Percentiles rank a stretch among this genome's conserved stretches.
These are phyloP conservation scores for Termitomyces sp. DNA, from an alignment of 1,284 basidiomycete species.

Conservation along the genomic window DNA sequence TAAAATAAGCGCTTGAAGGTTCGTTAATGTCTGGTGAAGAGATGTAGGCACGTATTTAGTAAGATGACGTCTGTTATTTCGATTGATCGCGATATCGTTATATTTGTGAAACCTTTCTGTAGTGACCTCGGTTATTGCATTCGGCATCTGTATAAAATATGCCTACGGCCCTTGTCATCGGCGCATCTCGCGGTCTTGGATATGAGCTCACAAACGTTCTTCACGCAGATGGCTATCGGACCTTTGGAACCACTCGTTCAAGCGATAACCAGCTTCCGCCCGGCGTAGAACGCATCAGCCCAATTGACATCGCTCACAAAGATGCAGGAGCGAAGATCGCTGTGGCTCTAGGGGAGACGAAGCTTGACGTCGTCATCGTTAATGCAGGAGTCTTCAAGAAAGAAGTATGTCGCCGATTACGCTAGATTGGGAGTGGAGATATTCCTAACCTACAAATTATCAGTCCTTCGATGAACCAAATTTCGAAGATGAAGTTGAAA, in stretches of 20 bases:
- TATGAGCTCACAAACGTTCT: slow-evolving; percentile 31
- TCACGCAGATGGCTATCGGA: slow-evolving; percentile 20
- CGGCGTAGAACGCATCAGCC: slow-evolving; percentile 29
- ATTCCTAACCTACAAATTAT: background rate
- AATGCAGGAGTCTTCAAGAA: slow-evolving; percentile 37
- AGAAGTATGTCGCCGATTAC: slow-evolving; percentile 25
- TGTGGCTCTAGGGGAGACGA: slow-evolving; percentile 25
- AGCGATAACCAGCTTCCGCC: slow-evolving; percentile 21
- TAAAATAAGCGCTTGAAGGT: background rate
- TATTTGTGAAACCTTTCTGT: background rate
- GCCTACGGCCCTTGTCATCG: slow-evolving; percentile 28
- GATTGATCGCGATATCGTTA: background rate
- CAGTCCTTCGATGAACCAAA: slow-evolving; percentile 33
- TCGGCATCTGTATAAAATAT: background rate
- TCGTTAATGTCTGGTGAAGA: background rate
- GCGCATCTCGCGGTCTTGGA: slow-evolving; percentile 41
- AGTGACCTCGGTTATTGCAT: background rate
- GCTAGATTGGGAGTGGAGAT: background rate
- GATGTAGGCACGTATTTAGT: background rate
- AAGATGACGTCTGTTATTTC: background rate
- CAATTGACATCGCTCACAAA: slow-evolving; percentile 32
- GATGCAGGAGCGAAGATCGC: slow-evolving; percentile 32
- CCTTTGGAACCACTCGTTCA: slow-evolving; percentile 36
- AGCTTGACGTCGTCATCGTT: slow-evolving; percentile 33
- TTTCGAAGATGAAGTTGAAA: slow-evolving; percentile 35